Conservation (phyloP, 352 stramenopile species). For the Albugo laibachii region DNA sequence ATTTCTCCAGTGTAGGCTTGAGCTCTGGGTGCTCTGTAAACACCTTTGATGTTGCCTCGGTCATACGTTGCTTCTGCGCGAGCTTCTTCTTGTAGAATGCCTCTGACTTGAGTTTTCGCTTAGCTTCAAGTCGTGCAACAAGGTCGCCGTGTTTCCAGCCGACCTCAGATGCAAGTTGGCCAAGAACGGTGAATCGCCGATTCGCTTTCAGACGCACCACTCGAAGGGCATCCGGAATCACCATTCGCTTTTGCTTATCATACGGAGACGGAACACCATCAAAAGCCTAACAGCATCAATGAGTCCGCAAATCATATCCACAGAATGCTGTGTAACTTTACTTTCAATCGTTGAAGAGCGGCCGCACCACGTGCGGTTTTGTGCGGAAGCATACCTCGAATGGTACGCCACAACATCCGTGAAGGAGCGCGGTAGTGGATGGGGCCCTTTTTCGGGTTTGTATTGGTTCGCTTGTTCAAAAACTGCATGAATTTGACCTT, state of each 20-base stretch:
- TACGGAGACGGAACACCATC: conserved; percentile 97
- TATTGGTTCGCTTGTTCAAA: conserved; percentile 96
- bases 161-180: conserved; percentile 86
- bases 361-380: conserved; percentile 93
- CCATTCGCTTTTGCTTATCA: conserved; percentile 98
- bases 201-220: conserved; percentile 88
- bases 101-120: conserved; percentile 87
- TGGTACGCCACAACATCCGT: conserved; percentile 81
- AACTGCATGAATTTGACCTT: conserved; percentile 98
- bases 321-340: conserved; percentile 10
- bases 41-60: conserved; percentile 80
- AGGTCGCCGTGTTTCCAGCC: conserved; percentile 96
- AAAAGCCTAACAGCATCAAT: conserved; percentile 66
- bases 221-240: conserved; percentile 92
- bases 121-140: conserved; percentile 85
- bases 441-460: conserved; percentile 93
- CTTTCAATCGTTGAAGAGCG: conserved; percentile 90
- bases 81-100: conserved; percentile 97
- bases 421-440: conserved; percentile 96
- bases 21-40: conserved; percentile 64
- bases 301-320: neutral
- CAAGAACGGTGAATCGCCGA: conserved; percentile 90
- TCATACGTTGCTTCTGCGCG: conserved; percentile 76
- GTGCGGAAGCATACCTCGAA: conserved; percentile 98
- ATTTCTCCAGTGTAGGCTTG: conserved; percentile 70